Evolutionary conservation across 176 grass and related monocot species (phyloP).

Genomic region (Aegilops sharonensis): DNA sequence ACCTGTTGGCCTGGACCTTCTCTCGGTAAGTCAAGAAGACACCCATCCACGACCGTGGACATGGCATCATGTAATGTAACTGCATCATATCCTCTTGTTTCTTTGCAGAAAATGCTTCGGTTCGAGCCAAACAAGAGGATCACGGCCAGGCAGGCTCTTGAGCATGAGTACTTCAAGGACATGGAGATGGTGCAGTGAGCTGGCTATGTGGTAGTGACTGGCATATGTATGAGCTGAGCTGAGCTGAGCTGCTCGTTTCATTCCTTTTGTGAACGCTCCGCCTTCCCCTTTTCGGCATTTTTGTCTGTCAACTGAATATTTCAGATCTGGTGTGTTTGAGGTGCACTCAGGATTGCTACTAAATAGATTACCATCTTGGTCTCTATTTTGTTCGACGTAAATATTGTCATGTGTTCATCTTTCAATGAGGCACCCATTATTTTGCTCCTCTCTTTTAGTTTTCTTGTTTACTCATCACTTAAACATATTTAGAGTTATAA

Average conservation of each 20-base stretch:
- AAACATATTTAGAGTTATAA: too few relatives aligned
- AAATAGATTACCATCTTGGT: conserved; percentile 45
- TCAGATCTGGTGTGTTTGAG: conserved; percentile 39
- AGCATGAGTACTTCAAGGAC: conserved; percentile 94
- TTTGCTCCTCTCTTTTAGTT: too few relatives aligned
- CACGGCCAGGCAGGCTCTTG: conserved; percentile 72
- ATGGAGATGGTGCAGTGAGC: conserved; percentile 62
- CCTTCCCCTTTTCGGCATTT: conserved; percentile 26
- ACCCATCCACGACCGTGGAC: background rate
- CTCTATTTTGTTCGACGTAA: conserved; percentile 47
- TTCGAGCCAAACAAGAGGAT: conserved; percentile 87
- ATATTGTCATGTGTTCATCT: conserved; percentile 25
- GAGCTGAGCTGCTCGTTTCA: conserved; percentile 25
- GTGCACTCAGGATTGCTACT: conserved; percentile 38
- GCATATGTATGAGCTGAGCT: conserved; percentile 39
- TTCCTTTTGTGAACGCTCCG: conserved; percentile 33
- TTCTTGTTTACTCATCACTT: too few relatives aligned
- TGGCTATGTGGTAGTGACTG: conserved; percentile 28
- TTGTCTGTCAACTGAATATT: conserved; percentile 43
- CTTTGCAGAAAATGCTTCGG: conserved; percentile 74
- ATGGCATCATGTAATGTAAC: background rate
- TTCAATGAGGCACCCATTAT: background rate
- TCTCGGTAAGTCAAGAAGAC: conserved; percentile 64
- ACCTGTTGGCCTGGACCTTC: conserved; percentile 73
- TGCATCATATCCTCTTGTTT: conserved; percentile 1